Conservation (phyloP, 306 rosid genomes). For the Inga laurina region DNA sequence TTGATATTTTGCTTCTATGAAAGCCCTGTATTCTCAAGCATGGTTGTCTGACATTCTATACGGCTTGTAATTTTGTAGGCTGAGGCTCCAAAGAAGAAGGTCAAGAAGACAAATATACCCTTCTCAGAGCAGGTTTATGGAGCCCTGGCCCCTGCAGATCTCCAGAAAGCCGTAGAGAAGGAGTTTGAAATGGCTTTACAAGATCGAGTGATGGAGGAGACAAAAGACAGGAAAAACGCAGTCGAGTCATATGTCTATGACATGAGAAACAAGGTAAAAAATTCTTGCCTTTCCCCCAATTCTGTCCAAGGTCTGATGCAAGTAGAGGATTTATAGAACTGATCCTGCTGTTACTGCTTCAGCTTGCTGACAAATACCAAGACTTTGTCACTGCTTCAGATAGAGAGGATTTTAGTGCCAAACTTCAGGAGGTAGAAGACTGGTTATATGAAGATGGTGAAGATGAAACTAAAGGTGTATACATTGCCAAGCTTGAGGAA, state of each 20-base stretch:
- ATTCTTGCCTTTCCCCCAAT: neutral
- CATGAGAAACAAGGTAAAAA: slow-evolving; percentile 84
- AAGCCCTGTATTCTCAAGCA: slow-evolving; percentile 1
- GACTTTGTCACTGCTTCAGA: slow-evolving; percentile 78
- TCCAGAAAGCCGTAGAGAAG: slow-evolving; percentile 83
- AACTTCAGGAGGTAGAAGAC: slow-evolving; percentile 86
- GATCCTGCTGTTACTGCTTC: slow-evolving; percentile 27
- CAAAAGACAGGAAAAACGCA: slow-evolving; percentile 92
- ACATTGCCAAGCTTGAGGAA: slow-evolving; percentile 89
- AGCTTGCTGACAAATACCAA: slow-evolving; percentile 80
- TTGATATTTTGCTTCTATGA: neutral
- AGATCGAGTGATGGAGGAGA: slow-evolving; percentile 97
- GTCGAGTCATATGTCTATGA: slow-evolving; percentile 97
- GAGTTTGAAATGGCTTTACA: slow-evolving; percentile 99
- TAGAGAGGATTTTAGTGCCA: slow-evolving; percentile 62
- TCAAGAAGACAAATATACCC: slow-evolving; percentile 71
- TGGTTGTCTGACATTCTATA: neutral
- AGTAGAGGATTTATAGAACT: slow-evolving; percentile 18
- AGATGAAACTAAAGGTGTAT: slow-evolving; percentile 96
- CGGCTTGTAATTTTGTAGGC: slow-evolving; percentile 36
- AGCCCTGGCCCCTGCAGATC: slow-evolving; percentile 57
- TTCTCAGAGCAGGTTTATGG: slow-evolving; percentile 78
- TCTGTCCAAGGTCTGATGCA: neutral
- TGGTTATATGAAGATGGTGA: slow-evolving; percentile 97
- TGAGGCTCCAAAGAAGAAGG: slow-evolving; percentile 85